These are phyloP conservation scores for barrel medic (Medicago truncatula) DNA, from an alignment of 306 rosid species.

Conservation along the genomic window DNA sequence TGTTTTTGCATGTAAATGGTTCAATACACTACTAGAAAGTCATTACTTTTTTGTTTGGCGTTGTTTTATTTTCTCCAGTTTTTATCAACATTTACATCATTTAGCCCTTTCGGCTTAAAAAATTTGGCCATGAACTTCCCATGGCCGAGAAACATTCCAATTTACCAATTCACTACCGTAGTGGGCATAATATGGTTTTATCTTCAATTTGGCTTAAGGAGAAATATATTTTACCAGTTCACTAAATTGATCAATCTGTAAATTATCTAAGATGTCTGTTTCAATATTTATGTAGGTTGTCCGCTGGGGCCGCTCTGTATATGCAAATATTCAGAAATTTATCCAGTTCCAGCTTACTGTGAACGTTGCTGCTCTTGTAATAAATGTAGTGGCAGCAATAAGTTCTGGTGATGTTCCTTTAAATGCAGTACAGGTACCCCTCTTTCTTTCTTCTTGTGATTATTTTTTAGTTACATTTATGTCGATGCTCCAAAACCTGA, in stretches of 20 bases:
- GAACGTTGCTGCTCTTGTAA: constrained; percentile 95
- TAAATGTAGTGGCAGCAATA: constrained; percentile 93
- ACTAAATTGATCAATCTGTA: constrained; percentile 32
- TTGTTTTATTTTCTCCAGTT: constrained; percentile 16
- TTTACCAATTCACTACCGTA: constrained; percentile 15
- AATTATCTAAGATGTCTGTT: constrained; percentile 28
- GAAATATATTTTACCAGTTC: constrained; percentile 28
- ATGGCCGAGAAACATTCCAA: constrained; percentile 31
- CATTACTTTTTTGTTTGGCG: constrained; percentile 21
- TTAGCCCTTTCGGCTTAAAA: constrained; percentile 18
- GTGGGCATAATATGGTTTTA: not conserved
- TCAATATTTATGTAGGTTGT: constrained; percentile 70
- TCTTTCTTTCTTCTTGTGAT: constrained; percentile 30
- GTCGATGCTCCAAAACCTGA: constrained; percentile 32
- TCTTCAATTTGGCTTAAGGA: constrained; percentile 32
- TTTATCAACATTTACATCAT: constrained; percentile 16
- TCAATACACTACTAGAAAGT: constrained; percentile 3
- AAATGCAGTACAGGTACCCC: constrained; percentile 85
- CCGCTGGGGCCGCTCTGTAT: constrained; percentile 99
- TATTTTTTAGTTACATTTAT: constrained; percentile 20
- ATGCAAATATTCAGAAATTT: constrained; percentile 97
- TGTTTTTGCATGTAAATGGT: constrained; percentile 6
- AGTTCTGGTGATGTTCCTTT: constrained; percentile 84
- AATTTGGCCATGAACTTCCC: constrained; percentile 29
- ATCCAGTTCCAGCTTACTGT: constrained; percentile 98